Conservation (phyloP, 306 rosid species). For the Mimosa pudica region DNA sequence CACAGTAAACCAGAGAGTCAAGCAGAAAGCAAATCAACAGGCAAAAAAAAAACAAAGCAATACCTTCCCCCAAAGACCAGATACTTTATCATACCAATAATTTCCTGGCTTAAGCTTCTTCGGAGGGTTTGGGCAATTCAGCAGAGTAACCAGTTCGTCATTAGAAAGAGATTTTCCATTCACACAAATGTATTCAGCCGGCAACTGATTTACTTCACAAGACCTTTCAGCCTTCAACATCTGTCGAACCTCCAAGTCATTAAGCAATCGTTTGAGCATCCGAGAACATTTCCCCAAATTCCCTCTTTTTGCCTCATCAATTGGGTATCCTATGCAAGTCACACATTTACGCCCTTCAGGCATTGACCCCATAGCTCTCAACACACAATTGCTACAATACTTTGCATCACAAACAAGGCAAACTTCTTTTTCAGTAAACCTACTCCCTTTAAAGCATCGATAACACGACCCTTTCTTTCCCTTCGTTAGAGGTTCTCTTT, state of each 20-base stretch:
- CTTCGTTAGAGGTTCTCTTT: slow-evolving; percentile 57
- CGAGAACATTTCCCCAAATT: slow-evolving; percentile 89
- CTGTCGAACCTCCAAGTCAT: slow-evolving; percentile 85
- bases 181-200: slow-evolving; percentile 74
- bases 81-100: slow-evolving; percentile 98
- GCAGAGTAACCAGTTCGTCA: slow-evolving; percentile 73
- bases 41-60: slow-evolving; percentile 6
- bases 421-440: slow-evolving; percentile 87
- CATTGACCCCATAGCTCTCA: slow-evolving; percentile 99
- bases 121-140: slow-evolving; percentile 79
- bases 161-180: slow-evolving; percentile 77
- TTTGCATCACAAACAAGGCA: slow-evolving; percentile 95
- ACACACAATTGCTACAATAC: slow-evolving; percentile 86
- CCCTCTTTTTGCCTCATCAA: slow-evolving; percentile 75
- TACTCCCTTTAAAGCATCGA: slow-evolving; percentile 78
- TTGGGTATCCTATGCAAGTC: slow-evolving; percentile 76
- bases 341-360: slow-evolving; percentile 99
- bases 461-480: slow-evolving; percentile 87
- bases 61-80: slow-evolving; percentile 99
- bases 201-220: slow-evolving; percentile 93
- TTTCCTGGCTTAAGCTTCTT: slow-evolving; percentile 91
- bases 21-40: slow-evolving; percentile 7
- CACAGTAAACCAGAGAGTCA: slow-evolving; percentile 23
- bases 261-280: slow-evolving; percentile 80
- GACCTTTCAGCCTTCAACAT: slow-evolving; percentile 82